These are phyloP conservation scores for Quercus lobata DNA, from an alignment of 331 rosid genomes.

Conservation along the genomic window DNA sequence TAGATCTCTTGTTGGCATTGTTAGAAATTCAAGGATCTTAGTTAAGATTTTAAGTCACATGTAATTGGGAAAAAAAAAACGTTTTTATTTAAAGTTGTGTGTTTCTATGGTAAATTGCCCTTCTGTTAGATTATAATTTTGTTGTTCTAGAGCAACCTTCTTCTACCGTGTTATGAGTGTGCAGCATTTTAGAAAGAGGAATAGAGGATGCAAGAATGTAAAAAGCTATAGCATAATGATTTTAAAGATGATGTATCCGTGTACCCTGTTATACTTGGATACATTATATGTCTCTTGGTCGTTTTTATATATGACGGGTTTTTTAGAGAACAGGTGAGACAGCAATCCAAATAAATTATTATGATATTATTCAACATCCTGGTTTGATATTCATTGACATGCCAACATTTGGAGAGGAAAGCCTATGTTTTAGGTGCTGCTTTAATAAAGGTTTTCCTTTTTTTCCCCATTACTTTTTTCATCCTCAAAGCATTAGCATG, in stretches of 20 bases:
- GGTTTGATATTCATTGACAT: neutral
- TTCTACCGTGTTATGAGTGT: neutral
- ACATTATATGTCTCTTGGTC: conserved; percentile 14
- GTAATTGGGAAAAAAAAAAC: neutral
- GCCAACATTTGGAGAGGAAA: neutral
- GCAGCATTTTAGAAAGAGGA: neutral
- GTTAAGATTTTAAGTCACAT: neutral
- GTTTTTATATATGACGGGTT: conserved; percentile 34
- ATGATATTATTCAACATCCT: neutral
- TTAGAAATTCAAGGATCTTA: neutral
- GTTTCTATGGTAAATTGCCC: neutral
- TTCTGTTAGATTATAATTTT: neutral
- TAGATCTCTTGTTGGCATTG: neutral
- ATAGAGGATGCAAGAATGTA: neutral
- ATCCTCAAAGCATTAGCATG: conserved; percentile 6
- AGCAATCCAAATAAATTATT: neutral
- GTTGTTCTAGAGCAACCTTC: neutral
- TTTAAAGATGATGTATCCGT: neutral
- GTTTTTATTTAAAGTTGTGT: neutral
- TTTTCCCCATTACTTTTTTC: neutral
- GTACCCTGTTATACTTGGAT: neutral
- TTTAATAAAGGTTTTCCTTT: neutral
- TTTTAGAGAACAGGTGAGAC: neutral
- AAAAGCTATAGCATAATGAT: neutral
- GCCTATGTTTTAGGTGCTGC: neutral